Evolutionary conservation across 2,329 filamentous ascomycete genomes (phyloP), one percentile per base, ranked within the genome.

Genomic region (Diplodia corticola): DNA sequence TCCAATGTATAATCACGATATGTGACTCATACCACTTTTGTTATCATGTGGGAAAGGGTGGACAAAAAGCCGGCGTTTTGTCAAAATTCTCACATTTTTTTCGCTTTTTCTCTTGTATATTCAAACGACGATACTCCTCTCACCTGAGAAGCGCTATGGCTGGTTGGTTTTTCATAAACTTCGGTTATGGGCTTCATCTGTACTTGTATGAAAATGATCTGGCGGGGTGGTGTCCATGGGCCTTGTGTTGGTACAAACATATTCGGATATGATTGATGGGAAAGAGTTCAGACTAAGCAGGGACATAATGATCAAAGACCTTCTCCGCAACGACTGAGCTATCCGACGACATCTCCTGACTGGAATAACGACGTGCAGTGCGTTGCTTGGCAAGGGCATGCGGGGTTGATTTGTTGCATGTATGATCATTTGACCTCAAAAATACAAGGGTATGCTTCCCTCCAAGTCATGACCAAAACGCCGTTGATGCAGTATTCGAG

Each of bases 11-110:
- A 49, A 61, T 60, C 55, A 60, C n/a, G 57, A 61, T 24, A 20
- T 35, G 57, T 46, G 44, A 61, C 33, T 46, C 57, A 48, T 49
- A 44, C 28, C 44, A 61, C 35, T 15, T 55, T 61, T 48, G 28
- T 33, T 37, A 54, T 46, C n/a, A 49, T 22, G 44, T 49, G 57
- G 57, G 57, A 20, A 49, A 49, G 13, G 57, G 57, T 33, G 57
- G 57, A 40, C 57, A 61, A 61, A 61, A 61, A 61, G 57, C 57
- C 40, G 57, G 57, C 57, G 57, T 61, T 61, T 61, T 61, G 57
- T 61, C 57, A 35, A 61, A 26, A 15, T n/a, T 40, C 28, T 46
- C 37, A 20, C 55, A 20, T 48, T 60, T 10, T 60, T 10, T 46
- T 30, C 37, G 7, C 37, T 30, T 60, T 60, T 46, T 30, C 12